These are phyloP conservation scores for Cucurbita ficifolia DNA, from an alignment of 306 rosid genomes.

Conservation along the genomic window DNA sequence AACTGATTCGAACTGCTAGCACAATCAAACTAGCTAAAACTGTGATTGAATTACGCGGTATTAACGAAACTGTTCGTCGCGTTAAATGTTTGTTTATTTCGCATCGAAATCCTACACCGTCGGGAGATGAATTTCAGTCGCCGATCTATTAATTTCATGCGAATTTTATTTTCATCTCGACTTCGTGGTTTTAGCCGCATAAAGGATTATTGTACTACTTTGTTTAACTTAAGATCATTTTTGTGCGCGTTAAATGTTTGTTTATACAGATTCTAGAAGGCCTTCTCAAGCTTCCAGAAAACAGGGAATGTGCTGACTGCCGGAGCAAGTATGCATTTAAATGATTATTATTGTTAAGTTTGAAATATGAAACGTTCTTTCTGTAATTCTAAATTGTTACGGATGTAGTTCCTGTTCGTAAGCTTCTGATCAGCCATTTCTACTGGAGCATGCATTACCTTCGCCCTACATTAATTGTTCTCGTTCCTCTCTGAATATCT, in stretches of 20 bases:
- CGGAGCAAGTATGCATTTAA: slow-evolving; percentile 42
- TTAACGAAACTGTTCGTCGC: background rate
- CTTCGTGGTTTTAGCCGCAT: background rate
- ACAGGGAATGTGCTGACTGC: slow-evolving; percentile 87
- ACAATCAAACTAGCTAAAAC: background rate
- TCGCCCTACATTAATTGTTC: too few species aligned
- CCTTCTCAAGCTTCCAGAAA: slow-evolving; percentile 67
- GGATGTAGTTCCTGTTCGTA: background rate
- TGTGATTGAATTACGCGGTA: background rate
- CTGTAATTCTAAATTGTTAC: background rate
- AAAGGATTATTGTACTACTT: background rate
- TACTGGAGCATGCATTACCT: too few species aligned
- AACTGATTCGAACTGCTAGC: background rate
- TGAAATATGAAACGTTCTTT: background rate
- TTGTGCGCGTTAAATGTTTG: background rate
- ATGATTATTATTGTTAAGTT: background rate
- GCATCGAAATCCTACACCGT: background rate
- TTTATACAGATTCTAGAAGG: slow-evolving; percentile 58
- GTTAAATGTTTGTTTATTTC: background rate
- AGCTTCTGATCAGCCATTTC: background rate
- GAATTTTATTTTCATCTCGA: background rate
- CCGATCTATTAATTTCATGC: background rate
- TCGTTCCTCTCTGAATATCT: background rate
- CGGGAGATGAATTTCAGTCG: background rate
- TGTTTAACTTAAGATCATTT: background rate